Evolutionary conservation across 1,139 yeast species (phyloP), one percentile per base, ranked within the genome.

Genomic region (Geotrichum aggregatum): DNA sequence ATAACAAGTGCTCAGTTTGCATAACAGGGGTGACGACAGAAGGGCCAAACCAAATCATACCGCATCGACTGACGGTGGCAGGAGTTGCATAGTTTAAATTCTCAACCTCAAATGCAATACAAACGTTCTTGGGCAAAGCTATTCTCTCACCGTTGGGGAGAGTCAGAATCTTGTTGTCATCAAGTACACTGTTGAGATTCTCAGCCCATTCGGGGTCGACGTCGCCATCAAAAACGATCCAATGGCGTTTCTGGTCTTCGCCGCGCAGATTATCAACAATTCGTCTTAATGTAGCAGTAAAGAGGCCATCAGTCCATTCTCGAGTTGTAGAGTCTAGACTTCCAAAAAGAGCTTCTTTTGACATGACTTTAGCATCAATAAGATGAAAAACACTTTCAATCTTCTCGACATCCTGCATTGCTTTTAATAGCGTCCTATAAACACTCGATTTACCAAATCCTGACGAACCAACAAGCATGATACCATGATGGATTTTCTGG

Each of bases 191-290:
- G 67, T 92, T 92, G 59, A 92, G 72, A 56, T 86, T 86, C 62
- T 92, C 98, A 1, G 89, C 89, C 95, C 97, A 92, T 50, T 80
- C 82, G 0, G 98, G 98, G 64, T 92, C 98, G 41, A 92, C 80
- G 61, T 88, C 97, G 44, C 98, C 95, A 68, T 91, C 97, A 65
- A 92, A 87, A 0, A 91, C 76, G 56, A 92, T 77, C 95, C 96
- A 89, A 18, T 82, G 76, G 1, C 76, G 69, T 55, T 78, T 81
- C 2, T 69, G 62, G 21, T 68, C 66, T 59, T 83, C 88, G 1
- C 87, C 88, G 43, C 85, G 70, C 10, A 78, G 62, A 59, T 83
- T 83, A 6, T 78, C 79, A 8, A 71, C 72, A 1, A 84, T 76
- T 49, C 72, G 76, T 59, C 98, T 73, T 44, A 92, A 64, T 4